Conservation (phyloP, 2,329 filamentous ascomycete genomes). For the Fusarium humuli region DNA sequence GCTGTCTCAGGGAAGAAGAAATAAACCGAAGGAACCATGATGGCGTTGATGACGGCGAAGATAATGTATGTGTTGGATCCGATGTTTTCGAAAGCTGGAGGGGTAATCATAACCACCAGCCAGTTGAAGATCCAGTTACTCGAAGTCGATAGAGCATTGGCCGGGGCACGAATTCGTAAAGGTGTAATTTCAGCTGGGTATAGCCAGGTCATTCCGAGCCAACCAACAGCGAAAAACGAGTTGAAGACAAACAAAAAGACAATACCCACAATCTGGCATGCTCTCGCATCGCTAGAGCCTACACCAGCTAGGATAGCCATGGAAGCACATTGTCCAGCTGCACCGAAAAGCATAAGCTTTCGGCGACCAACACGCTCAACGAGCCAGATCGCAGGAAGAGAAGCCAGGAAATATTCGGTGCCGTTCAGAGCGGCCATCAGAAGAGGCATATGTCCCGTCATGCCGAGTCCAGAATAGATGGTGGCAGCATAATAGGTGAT, state of each 20-base stretch:
- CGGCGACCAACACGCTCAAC: slow-evolving; percentile 76
- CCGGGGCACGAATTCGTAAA: slow-evolving; percentile 72
- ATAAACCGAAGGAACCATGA: slow-evolving; percentile 68
- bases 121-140: slow-evolving; percentile 75
- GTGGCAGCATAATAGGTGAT: slow-evolving; percentile 72
- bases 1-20: slow-evolving; percentile 75
- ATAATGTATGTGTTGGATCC: slow-evolving; percentile 71
- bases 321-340: slow-evolving; percentile 68
- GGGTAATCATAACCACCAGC: slow-evolving; percentile 72
- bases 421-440: slow-evolving; percentile 62
- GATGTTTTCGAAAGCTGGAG: slow-evolving; percentile 68
- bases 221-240: slow-evolving; percentile 69
- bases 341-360: slow-evolving; percentile 78
- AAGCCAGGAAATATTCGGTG: slow-evolving; percentile 70
- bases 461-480: slow-evolving; percentile 67
- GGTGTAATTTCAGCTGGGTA: slow-evolving; percentile 76
- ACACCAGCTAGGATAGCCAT: slow-evolving; percentile 73
- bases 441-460: slow-evolving; percentile 66
- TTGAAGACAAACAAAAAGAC: slow-evolving; percentile 75
- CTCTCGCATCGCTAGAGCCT: slow-evolving; percentile 61
- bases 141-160: slow-evolving; percentile 66
- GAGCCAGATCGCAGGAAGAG: slow-evolving; percentile 70
- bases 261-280: slow-evolving; percentile 69
- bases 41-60: slow-evolving; percentile 73
- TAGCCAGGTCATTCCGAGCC: slow-evolving; percentile 70